Evolutionary conservation across 257 asterid genomes (phyloP), one percentile per base, ranked within the genome.

Genomic region (Nicotiana tomentosiformis): DNA sequence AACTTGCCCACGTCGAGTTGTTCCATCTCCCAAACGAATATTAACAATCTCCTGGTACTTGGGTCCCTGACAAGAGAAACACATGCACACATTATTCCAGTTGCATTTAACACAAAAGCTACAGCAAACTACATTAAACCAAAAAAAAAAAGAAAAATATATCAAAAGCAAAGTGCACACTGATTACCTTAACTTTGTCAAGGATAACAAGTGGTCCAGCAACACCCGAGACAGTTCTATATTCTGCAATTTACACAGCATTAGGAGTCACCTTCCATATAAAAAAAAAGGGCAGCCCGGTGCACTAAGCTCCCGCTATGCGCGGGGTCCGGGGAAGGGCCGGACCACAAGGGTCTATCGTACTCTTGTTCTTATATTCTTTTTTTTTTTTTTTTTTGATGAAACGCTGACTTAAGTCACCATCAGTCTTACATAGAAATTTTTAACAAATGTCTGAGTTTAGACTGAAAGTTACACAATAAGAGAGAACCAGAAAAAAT

Each of bases 201-300:
- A 96, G 97, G 84, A 96, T 96, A 85, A 96, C 99, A 51, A 96
- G 94, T 82, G 99, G 99, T 77, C 99, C 99, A 83, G 99, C 99
- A 82, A 94, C 99, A 85, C 99, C 98, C 57, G 98, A 96, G 84
- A 96, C 98, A 77, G 99, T 96, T 86, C 99, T 92, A 77, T 96
- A 96, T 88, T 96, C 99, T 96, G 98, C 88, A 90, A 61, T 39
- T 61, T 61, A 12, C 23, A 4, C 78, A 46, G 29, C 79, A 72
- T 72, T 49, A 72, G 77, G 43, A 69, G 55, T 43, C 51, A 9
- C 12, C 51, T 43, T 43, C 51, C 3, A 43, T 43, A 23, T 23
- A 23, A 23, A 23, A 23, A 23, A 23, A 23, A 23, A 23, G 26
- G 26, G 26, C 26, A 23, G 26, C 26, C 26, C 26, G 26, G 26